Base-by-base conservation (phyloP, 2,329 filamentous ascomycete species). In the Pyricularia grisea region DNA sequence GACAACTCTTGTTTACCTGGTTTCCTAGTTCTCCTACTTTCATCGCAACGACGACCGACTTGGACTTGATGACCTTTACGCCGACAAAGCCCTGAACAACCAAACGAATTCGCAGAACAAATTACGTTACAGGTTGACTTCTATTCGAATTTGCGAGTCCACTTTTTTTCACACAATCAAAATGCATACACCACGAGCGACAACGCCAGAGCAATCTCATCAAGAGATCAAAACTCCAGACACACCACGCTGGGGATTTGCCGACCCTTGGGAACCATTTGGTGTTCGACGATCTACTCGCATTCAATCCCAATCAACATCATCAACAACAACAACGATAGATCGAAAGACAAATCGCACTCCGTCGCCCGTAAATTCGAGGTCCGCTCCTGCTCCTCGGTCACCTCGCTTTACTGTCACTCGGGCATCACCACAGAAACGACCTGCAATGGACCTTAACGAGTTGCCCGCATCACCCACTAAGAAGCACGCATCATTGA, bases 181-280 rank as follows among this genome's bases (percentile, higher is more conserved):
- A 7, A 63, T 63, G 60, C 9, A 63, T 3, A 63, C 60, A 7
- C 60, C 60, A 63, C 60, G 60, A 28, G 77, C 84, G 68, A 78
- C 81, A 68, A 91, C 90, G 25, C 60, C 60, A 28, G 25, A 12
- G 27, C 60, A 63, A 63, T 63, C 60, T 25, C 60, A 28, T 28
- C 60, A 28, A 63, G 27, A 63, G 25, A 79, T 91, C 71, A 87
- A 82, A 76, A 92, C 89, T 66, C 91, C 91, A 71, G 85, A 86
- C 60, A 88, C 91, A 69, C 91, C 91, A 66, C 85, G 85, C 70
- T 85, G 88, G 75, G 91, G 90, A 55, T 88, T 83, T 74, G 82
- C 84, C 72, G 91, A 94, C 78, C 80, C 83, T 71, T 93, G 89
- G 83, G 86, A 92, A 75, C 91, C 91, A 64, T 93, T 88, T 76